Conservation (phyloP, 768 basidiomycete genomes). For the Pleurotus tuoliensis region DNA sequence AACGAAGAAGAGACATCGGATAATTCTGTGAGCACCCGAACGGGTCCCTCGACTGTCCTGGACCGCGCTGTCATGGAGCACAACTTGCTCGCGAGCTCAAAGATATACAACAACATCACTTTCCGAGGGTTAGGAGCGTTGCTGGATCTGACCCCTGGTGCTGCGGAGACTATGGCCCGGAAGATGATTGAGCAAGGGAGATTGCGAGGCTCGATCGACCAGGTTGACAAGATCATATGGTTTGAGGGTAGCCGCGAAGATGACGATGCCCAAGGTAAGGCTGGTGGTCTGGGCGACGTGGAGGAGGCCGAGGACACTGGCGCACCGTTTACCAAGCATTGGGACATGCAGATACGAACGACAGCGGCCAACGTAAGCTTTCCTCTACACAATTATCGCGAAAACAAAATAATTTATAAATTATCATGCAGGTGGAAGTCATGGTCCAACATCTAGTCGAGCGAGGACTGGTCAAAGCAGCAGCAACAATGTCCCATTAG, state of each 20-base stretch:
- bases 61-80: slow-evolving; percentile 99
- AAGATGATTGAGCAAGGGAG: slow-evolving; percentile 99
- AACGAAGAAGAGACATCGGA: slow-evolving; percentile 41
- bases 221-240: slow-evolving; percentile 91
- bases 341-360: slow-evolving; percentile 91
- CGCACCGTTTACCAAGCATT: slow-evolving; percentile 87
- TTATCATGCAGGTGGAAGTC: slow-evolving; percentile 61
- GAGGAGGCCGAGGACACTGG: slow-evolving; percentile 87
- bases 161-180: slow-evolving; percentile 95
- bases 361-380: slow-evolving; percentile 77
- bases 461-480: slow-evolving; percentile 56
- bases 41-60: slow-evolving; percentile 91
- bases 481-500: slow-evolving; percentile 13
- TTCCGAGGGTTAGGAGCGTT: slow-evolving; percentile 91
- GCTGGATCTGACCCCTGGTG: slow-evolving; percentile 84
- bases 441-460: slow-evolving; percentile 81
- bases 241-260: slow-evolving; percentile 88
- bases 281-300: slow-evolving; percentile 88
- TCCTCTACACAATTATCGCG: not conserved
- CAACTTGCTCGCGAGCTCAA: slow-evolving; percentile 93
- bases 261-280: slow-evolving; percentile 91
- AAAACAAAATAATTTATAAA: slow-evolving; percentile 5
- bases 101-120: slow-evolving; percentile 97
- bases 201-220: slow-evolving; percentile 90
- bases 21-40: slow-evolving; percentile 55